Base-by-base conservation (phyloP, 1,284 basidiomycete genomes). In the Phaffia rhodozyma region DNA sequence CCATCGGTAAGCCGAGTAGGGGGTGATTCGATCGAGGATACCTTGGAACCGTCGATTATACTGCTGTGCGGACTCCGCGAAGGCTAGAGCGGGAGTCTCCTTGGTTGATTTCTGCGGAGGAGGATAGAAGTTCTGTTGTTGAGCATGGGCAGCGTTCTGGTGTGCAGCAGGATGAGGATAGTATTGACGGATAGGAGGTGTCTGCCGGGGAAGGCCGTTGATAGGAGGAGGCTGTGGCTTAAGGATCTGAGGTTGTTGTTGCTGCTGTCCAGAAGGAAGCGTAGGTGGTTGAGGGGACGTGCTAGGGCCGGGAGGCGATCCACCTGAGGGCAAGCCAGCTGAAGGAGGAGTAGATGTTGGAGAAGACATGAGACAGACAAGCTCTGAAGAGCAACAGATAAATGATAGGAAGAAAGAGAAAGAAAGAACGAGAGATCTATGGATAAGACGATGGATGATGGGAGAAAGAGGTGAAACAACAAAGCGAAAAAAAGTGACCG, bases 1-100 rank as follows among this genome's bases (percentile, higher is more conserved):
- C 96, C 96, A 99, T 68, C 96, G 83, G 71, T 94, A 83, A 25
- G 90, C 75, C 30, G 86, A 83, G 74, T 92, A 85, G 0, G 96
- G 96, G 3, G 94, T 97, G 76, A 89, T 86, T 58, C 86, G 82
- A 79, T 99, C 96, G 49, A 97, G 81, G 32, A 84, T 76, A 71
- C 86, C 84, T 76, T 96, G 92, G 74, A 91, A 89, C 56, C 58
- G 56, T 5, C 60, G 49, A 53, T 61, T 61, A 49, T 66, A 66
- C 25, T 50, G 38, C 29, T 61, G 55, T 55, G 60, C 60, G 9
- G 32, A 25, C 25, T 61, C 60, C 1, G 60, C 60, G 49, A 66
- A 66, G 13, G 64, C 64, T 6, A 58, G 18, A 20, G 64, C 64
- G 4, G 64, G 64, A 23, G 50, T 66, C 38, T 62, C 60, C 30